A percentile compares a stretch with the other conserved stretches of the same genome.
Conservation (phyloP, 176 grass and related monocot genomes). For the Bolboschoenus planiculmis region DNA sequence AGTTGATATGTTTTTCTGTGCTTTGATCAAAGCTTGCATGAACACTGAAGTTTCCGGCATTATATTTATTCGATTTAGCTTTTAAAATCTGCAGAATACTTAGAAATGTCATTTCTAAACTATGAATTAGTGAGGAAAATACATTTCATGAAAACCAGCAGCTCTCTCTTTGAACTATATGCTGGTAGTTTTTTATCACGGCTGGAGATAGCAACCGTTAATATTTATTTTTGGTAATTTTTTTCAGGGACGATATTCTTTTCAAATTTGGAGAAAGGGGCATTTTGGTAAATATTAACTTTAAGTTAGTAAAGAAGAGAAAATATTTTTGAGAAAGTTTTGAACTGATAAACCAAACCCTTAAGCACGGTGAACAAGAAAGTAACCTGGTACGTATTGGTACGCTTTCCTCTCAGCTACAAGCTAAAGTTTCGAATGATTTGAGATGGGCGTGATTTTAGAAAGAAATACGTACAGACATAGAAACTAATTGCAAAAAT, state of each 20-base stretch:
- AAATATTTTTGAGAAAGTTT: too few species aligned
- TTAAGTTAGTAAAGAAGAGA: too few species aligned
- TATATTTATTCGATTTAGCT: background rate
- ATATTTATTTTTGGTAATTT: background rate
- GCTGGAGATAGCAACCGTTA: background rate
- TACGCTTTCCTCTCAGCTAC: too few species aligned
- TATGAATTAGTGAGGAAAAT: background rate
- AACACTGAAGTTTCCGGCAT: background rate
- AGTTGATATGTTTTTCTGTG: background rate
- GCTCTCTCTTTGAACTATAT: too few species aligned
- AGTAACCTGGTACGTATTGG: too few species aligned
- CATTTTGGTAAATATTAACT: too few species aligned
- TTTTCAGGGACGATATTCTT: background rate
- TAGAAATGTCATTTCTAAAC: background rate
- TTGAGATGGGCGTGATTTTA: too few species aligned
- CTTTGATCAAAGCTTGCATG: background rate
- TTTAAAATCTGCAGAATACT: background rate
- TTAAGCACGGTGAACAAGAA: too few species aligned
- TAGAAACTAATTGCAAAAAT: too few species aligned
- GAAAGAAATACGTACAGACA: too few species aligned
- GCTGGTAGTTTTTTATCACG: background rate
- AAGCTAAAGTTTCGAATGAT: too few species aligned
- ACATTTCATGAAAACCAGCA: background rate
- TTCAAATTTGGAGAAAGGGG: background rate
- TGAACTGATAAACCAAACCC: too few species aligned